Percentiles rank a stretch among this genome's conserved stretches.
Conservation (phyloP, 2,329 filamentous ascomycete species). For the Colletotrichum sublineola region DNA sequence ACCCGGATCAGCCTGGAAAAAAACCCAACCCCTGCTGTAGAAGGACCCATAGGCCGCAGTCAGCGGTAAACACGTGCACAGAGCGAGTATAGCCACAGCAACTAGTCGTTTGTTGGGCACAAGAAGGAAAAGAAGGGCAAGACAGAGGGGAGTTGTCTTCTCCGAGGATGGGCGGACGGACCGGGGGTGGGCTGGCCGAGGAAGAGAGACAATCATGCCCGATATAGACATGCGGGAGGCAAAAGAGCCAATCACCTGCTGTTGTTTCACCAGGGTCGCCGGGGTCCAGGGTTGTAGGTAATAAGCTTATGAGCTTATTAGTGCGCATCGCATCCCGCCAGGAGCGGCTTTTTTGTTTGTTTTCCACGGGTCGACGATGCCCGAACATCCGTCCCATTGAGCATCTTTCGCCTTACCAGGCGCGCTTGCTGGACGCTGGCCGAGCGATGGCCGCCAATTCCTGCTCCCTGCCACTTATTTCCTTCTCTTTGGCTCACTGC, state of each 20-base stretch:
- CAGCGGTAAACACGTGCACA: slow-evolving; percentile 1
- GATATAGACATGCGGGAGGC: neutral
- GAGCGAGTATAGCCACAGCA: neutral
- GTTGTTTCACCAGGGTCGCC: neutral
- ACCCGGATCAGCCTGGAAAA: neutral
- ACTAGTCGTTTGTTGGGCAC: neutral
- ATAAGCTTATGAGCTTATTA: slow-evolving; percentile 18
- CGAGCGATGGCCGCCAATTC: neutral
- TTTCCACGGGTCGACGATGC: neutral
- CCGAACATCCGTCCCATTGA: neutral
- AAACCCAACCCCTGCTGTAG: neutral
- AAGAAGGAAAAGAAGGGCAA: neutral
- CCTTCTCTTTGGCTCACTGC: neutral
- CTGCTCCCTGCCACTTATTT: neutral
- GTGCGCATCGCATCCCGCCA: slow-evolving; percentile 13
- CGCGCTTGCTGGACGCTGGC: neutral
- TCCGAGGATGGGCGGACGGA: slow-evolving; percentile 2
- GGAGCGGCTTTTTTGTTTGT: slow-evolving; percentile 5
- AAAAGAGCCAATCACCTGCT: neutral
- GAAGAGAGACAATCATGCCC: neutral
- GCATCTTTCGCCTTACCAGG: neutral
- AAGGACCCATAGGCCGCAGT: neutral
- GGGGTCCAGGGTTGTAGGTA: neutral
- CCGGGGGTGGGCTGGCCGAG: neutral
- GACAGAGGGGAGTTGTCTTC: neutral